phyloP scores from a whole-genome alignment of 2,329 filamentous ascomycete genomes.

The Phyllachora maydis region DNA sequence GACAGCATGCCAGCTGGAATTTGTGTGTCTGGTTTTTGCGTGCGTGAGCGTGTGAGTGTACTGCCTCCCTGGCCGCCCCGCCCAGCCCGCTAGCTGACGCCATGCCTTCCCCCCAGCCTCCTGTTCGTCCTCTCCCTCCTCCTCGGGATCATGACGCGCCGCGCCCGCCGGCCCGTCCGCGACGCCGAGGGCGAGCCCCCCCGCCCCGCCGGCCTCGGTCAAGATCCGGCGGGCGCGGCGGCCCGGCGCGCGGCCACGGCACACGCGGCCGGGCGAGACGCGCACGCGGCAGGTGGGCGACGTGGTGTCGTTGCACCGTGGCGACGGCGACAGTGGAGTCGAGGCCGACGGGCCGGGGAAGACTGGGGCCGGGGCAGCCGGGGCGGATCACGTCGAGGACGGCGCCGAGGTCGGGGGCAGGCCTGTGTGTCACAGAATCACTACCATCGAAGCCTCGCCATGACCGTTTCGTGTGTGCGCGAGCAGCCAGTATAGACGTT shows the following conservation, averaged over 20 bases:
- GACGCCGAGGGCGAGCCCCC: constrained; percentile 3
- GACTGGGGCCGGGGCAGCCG: too few species aligned
- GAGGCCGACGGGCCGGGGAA: too few species aligned
- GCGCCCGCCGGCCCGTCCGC: constrained; percentile 8
- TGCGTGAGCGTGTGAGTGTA: constrained; percentile 50
- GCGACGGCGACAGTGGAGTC: too few species aligned
- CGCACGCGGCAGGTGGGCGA: constrained; percentile 4
- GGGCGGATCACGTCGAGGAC: too few species aligned
- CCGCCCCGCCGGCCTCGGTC: not conserved
- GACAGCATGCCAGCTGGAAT: constrained; percentile 53
- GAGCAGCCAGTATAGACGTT: too few species aligned
- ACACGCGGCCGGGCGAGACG: constrained; percentile 3
- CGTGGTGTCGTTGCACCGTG: constrained; percentile 4
- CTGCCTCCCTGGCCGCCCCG: not conserved
- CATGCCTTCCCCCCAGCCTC: constrained; percentile 11
- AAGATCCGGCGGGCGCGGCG: constrained; percentile 1
- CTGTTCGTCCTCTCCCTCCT: constrained; percentile 10
- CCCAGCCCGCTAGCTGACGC: not conserved
- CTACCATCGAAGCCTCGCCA: too few species aligned
- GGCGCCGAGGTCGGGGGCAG: too few species aligned
- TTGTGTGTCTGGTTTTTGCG: constrained; percentile 55
- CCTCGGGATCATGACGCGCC: constrained; percentile 9
- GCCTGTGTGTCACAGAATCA: too few species aligned
- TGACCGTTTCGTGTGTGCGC: too few species aligned
- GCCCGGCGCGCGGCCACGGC: constrained; percentile 3